These are phyloP conservation scores for Xylona heveae DNA, from an alignment of 495 filamentous ascomycete genomes.

Conservation along the genomic window DNA sequence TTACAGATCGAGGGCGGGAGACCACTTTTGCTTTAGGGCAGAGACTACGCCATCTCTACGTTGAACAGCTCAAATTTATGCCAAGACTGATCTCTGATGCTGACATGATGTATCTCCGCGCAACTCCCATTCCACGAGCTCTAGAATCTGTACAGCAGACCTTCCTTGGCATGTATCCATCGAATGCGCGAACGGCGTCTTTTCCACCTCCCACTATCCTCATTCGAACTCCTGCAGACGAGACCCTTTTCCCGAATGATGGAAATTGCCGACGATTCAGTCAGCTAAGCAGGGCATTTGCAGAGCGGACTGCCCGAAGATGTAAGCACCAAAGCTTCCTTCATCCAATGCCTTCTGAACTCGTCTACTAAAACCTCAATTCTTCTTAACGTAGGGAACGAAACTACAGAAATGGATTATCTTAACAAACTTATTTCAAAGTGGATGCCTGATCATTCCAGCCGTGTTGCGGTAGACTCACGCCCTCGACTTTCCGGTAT, in stretches of 20 bases:
- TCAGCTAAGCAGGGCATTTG: slow-evolving; percentile 61
- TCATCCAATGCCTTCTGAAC: neutral
- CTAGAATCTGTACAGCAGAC: slow-evolving; percentile 78
- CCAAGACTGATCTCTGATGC: slow-evolving; percentile 39
- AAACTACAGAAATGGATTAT: slow-evolving; percentile 63
- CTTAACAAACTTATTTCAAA: slow-evolving; percentile 54
- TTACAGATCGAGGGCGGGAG: slow-evolving; percentile 71
- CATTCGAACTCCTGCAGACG: slow-evolving; percentile 47
- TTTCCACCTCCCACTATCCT: slow-evolving; percentile 59
- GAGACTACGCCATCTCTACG: slow-evolving; percentile 64
- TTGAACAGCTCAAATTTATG: slow-evolving; percentile 73
- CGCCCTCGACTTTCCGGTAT: slow-evolving; percentile 73
- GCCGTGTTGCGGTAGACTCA: slow-evolving; percentile 57
- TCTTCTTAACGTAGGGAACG: slow-evolving; percentile 34
- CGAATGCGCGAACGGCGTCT: slow-evolving; percentile 34
- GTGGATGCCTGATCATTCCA: slow-evolving; percentile 56
- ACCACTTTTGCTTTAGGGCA: slow-evolving; percentile 66
- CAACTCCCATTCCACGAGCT: slow-evolving; percentile 67
- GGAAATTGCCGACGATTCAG: slow-evolving; percentile 64
- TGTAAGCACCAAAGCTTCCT: slow-evolving; percentile 26
- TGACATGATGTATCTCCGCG: slow-evolving; percentile 63
- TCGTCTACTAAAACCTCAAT: no score
- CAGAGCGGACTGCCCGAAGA: slow-evolving; percentile 52
- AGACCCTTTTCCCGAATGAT: slow-evolving; percentile 88
- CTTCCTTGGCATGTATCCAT: slow-evolving; percentile 76